Evolutionary conservation across 352 stramenopile species (phyloP).

Genomic region (Phytopythium chamaehyphon): DNA sequence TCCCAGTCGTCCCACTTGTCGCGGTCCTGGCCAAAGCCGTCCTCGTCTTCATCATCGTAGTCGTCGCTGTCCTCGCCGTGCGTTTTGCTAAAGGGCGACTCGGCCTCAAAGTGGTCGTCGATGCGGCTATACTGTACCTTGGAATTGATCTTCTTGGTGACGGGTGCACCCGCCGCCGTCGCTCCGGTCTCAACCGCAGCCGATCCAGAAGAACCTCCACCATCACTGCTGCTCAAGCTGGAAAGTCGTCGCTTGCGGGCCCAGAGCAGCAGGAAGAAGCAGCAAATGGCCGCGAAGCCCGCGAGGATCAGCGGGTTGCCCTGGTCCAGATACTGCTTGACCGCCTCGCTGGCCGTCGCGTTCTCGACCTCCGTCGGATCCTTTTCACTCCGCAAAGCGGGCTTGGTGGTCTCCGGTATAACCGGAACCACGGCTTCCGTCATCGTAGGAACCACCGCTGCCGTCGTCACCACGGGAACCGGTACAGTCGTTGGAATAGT

Average conservation of each 20-base stretch:
- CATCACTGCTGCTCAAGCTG: conserved; percentile 9
- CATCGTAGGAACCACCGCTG: neutral
- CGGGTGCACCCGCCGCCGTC: neutral
- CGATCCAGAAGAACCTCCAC: neutral
- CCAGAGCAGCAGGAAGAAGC: conserved; percentile 53
- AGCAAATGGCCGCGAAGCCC: conserved; percentile 41
- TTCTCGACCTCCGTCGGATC: conserved; percentile 11
- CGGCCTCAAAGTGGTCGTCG: conserved; percentile 37
- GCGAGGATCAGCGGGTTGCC: conserved; percentile 42
- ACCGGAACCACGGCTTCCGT: neutral
- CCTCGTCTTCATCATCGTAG: conserved; percentile 48
- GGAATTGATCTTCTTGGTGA: conserved; percentile 10
- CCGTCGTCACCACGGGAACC: neutral
- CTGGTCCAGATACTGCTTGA: conserved; percentile 27
- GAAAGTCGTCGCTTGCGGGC: conserved; percentile 38
- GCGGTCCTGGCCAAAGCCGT: conserved; percentile 34
- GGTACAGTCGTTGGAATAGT: conserved; percentile 4
- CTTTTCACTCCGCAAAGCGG: conserved; percentile 27
- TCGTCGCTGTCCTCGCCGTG: conserved; percentile 38
- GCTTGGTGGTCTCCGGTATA: conserved; percentile 18
- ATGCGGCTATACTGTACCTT: conserved; percentile 72
- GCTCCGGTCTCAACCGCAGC: conserved; percentile 8
- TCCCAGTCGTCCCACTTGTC: conserved; percentile 79
- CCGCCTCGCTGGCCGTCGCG: conserved; percentile 6
- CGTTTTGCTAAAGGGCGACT: conserved; percentile 18